phyloP scores from a whole-genome alignment of 805 yeast genomes.

The Schwanniomyces polymorphus region DNA sequence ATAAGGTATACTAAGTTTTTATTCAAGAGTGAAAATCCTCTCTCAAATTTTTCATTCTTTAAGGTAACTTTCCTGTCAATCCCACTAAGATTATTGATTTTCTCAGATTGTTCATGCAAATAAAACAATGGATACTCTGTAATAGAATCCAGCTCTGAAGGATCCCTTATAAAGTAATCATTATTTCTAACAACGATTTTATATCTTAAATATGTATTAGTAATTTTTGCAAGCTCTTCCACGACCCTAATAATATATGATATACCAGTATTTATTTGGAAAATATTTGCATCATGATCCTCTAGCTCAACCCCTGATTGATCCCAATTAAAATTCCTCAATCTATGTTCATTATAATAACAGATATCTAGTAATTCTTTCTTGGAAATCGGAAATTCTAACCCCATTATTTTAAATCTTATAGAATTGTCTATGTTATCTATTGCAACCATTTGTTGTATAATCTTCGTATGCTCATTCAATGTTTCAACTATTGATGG shows the following conservation, averaged over 20 bases:
- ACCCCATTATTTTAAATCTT: conserved; percentile 29
- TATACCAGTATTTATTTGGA: conserved; percentile 32
- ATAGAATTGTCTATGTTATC: conserved; percentile 19
- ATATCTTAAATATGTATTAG: conserved; percentile 26
- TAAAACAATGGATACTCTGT: conserved; percentile 27
- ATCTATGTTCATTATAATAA: conserved; percentile 18
- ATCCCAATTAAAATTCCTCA: conserved; percentile 8
- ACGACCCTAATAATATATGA: conserved; percentile 29
- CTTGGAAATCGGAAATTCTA: conserved; percentile 35
- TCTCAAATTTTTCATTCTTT: conserved; percentile 29
- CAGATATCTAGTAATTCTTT: conserved; percentile 29
- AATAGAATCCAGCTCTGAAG: conserved; percentile 5
- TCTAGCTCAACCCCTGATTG: conserved; percentile 7
- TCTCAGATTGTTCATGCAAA: conserved; percentile 19
- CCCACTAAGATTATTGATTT: conserved; percentile 3
- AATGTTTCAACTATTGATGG: conserved; percentile 19
- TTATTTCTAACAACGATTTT: conserved; percentile 23
- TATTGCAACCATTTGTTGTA: conserved; percentile 28
- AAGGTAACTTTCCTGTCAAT: conserved; percentile 3
- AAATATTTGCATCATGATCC: conserved; percentile 13
- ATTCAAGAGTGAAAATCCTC: conserved; percentile 30
- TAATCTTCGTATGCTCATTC: conserved; percentile 10
- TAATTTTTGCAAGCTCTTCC: conserved; percentile 20
- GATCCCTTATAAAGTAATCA: conserved; percentile 23
- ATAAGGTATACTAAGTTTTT: conserved; percentile 28